phyloP scores from a whole-genome alignment of 345 rosid genomes.

The Lepidium africanum region DNA sequence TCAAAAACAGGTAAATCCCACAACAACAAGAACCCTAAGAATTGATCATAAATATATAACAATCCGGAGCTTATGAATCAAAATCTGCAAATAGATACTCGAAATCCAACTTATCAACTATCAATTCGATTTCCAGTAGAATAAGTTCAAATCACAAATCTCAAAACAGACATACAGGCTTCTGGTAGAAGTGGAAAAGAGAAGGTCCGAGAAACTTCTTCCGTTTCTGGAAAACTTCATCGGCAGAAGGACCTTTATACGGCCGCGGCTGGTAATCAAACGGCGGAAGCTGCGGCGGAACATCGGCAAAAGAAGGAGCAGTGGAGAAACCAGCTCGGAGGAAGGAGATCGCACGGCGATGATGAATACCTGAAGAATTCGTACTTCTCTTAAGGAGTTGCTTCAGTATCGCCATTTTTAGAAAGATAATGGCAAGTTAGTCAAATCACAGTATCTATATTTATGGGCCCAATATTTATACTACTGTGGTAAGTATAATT shows the following conservation, averaged over 20 bases:
- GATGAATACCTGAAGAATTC: constrained; percentile 1
- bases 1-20: neutral
- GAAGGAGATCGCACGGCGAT: neutral
- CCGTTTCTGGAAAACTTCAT: constrained; percentile 64
- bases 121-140: neutral
- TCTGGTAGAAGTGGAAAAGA: constrained; percentile 75
- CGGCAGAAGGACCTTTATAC: constrained; percentile 65
- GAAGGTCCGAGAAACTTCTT: constrained; percentile 85
- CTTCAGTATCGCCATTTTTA: constrained; percentile 35
- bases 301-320: constrained; percentile 20
- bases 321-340: constrained; percentile 24
- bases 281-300: constrained; percentile 57
- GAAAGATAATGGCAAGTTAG: neutral
- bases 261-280: constrained; percentile 64
- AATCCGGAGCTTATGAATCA: neutral
- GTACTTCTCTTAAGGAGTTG: constrained; percentile 35
- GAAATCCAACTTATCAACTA: neutral
- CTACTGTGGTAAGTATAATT: neutral
- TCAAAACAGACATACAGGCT: constrained; percentile 48
- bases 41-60: neutral
- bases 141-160: neutral
- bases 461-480: neutral
- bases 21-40: neutral
- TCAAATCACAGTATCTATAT: neutral
- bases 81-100: neutral